A percentile compares a stretch with the other conserved stretches of the same genome.
Evolutionary conservation across 768 basidiomycete genomes (phyloP).

Genomic region (Leccinum boreale): DNA sequence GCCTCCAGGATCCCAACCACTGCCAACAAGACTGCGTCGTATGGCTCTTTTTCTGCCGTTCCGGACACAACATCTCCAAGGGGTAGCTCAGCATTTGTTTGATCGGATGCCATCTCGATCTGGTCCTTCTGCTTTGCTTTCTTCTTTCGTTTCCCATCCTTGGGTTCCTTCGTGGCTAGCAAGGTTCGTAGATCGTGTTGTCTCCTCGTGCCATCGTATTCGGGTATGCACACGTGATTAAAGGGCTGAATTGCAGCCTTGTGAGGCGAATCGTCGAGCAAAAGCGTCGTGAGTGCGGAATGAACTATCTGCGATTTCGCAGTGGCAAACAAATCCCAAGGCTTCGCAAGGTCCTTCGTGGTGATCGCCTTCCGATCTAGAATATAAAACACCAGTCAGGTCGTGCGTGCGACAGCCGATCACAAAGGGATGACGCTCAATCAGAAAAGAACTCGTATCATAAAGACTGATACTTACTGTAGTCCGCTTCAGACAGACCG

Average conservation of each 20-base stretch:
- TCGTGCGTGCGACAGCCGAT: not conserved
- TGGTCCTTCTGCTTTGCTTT: constrained; percentile 3
- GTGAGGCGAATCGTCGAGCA: constrained; percentile 50
- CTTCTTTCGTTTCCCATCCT: constrained; percentile 4
- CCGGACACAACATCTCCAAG: not conserved
- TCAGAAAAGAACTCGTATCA: not conserved
- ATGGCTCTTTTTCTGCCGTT: constrained; percentile 19
- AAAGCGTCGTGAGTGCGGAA: constrained; percentile 45
- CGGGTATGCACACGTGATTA: constrained; percentile 76
- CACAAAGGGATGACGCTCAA: constrained; percentile 15
- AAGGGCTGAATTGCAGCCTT: constrained; percentile 70
- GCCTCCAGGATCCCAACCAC: constrained; percentile 65
- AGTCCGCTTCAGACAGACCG: constrained; percentile 58
- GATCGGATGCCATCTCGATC: not conserved
- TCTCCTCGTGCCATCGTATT: constrained; percentile 54
- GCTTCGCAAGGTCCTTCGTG: constrained; percentile 70
- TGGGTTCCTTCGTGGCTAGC: constrained; percentile 13
- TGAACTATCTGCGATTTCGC: constrained; percentile 23
- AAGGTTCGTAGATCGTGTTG: constrained; percentile 34
- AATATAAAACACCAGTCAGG: not conserved
- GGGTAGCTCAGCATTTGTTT: not conserved
- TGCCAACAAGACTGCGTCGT: constrained; percentile 56
- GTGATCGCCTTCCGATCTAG: constrained; percentile 38
- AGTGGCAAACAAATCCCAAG: constrained; percentile 51
- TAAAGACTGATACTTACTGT: constrained; percentile 52